These are phyloP conservation scores for Diphasiastrum complanatum DNA, from an alignment of 83 land plant genomes.

Conservation along the genomic window DNA sequence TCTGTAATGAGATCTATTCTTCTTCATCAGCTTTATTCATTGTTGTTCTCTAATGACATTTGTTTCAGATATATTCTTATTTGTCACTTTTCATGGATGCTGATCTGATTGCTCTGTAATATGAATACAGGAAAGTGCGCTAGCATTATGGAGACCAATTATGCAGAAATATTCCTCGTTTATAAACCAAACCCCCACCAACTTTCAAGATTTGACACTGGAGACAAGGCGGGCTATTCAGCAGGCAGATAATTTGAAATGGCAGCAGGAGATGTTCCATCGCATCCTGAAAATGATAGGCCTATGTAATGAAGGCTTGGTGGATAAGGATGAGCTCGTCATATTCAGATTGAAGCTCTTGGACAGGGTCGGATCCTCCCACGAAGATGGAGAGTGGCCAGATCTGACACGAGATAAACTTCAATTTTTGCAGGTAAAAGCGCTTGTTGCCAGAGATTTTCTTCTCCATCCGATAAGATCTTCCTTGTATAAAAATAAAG, in stretches of 20 bases:
- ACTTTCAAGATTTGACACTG: too few species aligned
- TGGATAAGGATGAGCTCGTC: conserved; percentile 42
- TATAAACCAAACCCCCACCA: too few species aligned
- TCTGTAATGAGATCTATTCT: too few species aligned
- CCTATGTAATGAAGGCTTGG: conserved; percentile 66
- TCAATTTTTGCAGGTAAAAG: conserved; percentile 69
- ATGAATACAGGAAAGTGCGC: too few species aligned
- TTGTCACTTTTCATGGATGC: too few species aligned
- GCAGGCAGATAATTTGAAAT: conserved; percentile 73
- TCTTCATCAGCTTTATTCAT: too few species aligned
- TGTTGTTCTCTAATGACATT: too few species aligned
- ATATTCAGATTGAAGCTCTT: conserved; percentile 47
- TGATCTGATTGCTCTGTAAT: too few species aligned
- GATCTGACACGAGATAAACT: conserved; percentile 68
- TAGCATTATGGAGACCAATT: too few species aligned
- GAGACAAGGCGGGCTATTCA: conserved; percentile 45
- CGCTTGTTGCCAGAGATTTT: neutral
- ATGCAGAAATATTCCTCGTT: too few species aligned
- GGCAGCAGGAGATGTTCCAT: conserved; percentile 93
- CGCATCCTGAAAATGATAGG: conserved; percentile 57
- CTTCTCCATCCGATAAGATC: neutral
- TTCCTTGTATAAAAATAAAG: neutral
- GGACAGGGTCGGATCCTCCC: conserved; percentile 44
- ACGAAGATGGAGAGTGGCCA: conserved; percentile 50
- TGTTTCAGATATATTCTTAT: too few species aligned